Evolutionary conservation across 2,329 filamentous ascomycete species (phyloP).

Genomic region (Podosphaera leucotricha): DNA sequence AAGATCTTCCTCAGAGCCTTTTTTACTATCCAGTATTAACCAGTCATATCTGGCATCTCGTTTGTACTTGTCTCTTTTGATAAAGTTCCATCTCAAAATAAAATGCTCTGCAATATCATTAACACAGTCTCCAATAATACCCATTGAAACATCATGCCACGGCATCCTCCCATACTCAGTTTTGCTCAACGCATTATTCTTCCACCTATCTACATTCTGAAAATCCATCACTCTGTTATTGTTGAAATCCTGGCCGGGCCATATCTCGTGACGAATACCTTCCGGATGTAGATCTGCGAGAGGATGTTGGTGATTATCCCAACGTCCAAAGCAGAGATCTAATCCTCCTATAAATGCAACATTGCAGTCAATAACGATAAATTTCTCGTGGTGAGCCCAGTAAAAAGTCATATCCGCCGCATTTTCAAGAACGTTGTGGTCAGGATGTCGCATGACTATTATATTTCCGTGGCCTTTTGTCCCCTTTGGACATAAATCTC

Average conservation of each 20-base stretch:
- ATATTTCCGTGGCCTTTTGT: slow-evolving; percentile 73
- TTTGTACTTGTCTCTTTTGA: slow-evolving; percentile 97
- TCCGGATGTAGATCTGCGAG: slow-evolving; percentile 73
- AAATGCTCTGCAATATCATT: slow-evolving; percentile 95
- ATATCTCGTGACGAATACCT: slow-evolving; percentile 61
- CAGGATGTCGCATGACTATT: slow-evolving; percentile 67
- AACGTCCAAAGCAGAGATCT: slow-evolving; percentile 86
- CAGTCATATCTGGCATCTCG: slow-evolving; percentile 64
- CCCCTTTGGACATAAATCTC: slow-evolving; percentile 58
- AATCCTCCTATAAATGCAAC: slow-evolving; percentile 84
- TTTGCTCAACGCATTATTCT: slow-evolving; percentile 78
- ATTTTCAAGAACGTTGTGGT: slow-evolving; percentile 88
- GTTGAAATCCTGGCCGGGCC: slow-evolving; percentile 93
- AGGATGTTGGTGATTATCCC: slow-evolving; percentile 70
- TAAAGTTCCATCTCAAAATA: slow-evolving; percentile 82
- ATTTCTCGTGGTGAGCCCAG: slow-evolving; percentile 96
- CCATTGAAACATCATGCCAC: slow-evolving; percentile 94
- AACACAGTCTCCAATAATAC: slow-evolving; percentile 66
- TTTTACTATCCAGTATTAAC: slow-evolving; percentile 54
- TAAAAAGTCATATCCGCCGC: slow-evolving; percentile 91
- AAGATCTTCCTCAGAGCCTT: slow-evolving; percentile 60
- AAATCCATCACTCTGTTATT: slow-evolving; percentile 96
- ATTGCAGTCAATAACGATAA: slow-evolving; percentile 80
- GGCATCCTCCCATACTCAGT: slow-evolving; percentile 87
- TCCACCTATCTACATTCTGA: slow-evolving; percentile 74